phyloP scores from a whole-genome alignment of 2,329 filamentous ascomycete species.

The Diplodia intermedia region DNA sequence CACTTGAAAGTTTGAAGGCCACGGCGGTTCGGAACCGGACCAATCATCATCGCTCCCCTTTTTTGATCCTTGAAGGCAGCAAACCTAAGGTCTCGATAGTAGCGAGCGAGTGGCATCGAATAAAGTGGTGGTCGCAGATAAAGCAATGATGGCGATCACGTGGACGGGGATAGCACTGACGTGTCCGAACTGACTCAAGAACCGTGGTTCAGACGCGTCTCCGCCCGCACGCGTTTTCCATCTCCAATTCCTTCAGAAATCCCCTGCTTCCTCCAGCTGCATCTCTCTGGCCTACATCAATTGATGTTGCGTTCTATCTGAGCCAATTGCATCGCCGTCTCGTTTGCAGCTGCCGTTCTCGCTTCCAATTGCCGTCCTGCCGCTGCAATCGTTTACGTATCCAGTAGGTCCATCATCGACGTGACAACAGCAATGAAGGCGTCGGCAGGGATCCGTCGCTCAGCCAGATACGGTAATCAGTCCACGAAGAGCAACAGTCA shows the following conservation, averaged over 20 bases:
- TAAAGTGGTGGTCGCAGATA: too few relatives aligned
- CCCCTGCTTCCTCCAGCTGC: not conserved
- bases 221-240: slow-evolving; percentile 15
- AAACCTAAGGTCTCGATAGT: too few relatives aligned
- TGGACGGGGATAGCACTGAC: slow-evolving; percentile 5
- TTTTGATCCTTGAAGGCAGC: too few relatives aligned
- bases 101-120: too few relatives aligned
- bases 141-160: not conserved
- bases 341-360: not conserved
- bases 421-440: slow-evolving; percentile 1
- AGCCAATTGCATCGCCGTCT: not conserved
- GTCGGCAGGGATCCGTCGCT: slow-evolving; percentile 6
- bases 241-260: not conserved
- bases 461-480: slow-evolving; percentile 23
- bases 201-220: slow-evolving; percentile 8
- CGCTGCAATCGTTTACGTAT: not conserved
- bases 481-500: not conserved
- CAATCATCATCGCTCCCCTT: too few relatives aligned
- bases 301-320: not conserved
- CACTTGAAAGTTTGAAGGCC: too few relatives aligned
- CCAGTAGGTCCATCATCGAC: not conserved
- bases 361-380: not conserved
- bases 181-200: slow-evolving; percentile 13
- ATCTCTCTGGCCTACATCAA: not conserved
- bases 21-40: too few relatives aligned